Evolutionary conservation across 176 grass and related monocot species (phyloP).

Genomic region (Saccharum officinarum): DNA sequence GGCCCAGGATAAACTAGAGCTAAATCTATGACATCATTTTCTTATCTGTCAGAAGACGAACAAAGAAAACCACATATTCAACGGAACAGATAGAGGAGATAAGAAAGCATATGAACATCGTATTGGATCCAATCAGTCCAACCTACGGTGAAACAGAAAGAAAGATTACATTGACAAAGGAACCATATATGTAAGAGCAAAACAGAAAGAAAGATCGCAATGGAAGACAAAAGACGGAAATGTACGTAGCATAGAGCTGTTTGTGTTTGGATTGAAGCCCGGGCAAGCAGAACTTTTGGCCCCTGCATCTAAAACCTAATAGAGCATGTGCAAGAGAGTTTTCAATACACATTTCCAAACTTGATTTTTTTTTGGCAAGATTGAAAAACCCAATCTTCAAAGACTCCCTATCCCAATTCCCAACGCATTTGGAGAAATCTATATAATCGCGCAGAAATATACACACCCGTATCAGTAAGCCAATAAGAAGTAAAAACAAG

Average conservation of each 20-base stretch:
- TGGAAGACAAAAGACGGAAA: neutral
- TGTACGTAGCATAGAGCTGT: neutral
- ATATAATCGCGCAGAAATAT: neutral
- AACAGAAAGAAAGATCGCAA: neutral
- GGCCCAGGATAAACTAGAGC: neutral
- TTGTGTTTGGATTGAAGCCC: neutral
- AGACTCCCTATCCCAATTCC: neutral
- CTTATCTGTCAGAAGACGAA: neutral
- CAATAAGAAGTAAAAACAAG: too few species aligned
- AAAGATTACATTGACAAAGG: neutral
- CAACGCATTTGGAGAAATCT: neutral
- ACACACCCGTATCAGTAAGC: too few species aligned
- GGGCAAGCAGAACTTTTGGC: neutral
- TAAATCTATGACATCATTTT: neutral
- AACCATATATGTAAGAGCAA: neutral
- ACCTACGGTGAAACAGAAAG: neutral
- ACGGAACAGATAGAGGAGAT: conserved; percentile 8
- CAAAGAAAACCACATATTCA: neutral
- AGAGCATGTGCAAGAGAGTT: neutral
- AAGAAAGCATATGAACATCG: neutral
- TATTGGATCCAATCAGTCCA: neutral
- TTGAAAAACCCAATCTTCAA: too few species aligned
- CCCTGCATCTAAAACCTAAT: neutral
- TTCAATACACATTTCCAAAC: neutral
- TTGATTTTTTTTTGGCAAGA: neutral